phyloP scores from a whole-genome alignment of 2,329 filamentous ascomycete species.

The Ophiostoma quercus region DNA sequence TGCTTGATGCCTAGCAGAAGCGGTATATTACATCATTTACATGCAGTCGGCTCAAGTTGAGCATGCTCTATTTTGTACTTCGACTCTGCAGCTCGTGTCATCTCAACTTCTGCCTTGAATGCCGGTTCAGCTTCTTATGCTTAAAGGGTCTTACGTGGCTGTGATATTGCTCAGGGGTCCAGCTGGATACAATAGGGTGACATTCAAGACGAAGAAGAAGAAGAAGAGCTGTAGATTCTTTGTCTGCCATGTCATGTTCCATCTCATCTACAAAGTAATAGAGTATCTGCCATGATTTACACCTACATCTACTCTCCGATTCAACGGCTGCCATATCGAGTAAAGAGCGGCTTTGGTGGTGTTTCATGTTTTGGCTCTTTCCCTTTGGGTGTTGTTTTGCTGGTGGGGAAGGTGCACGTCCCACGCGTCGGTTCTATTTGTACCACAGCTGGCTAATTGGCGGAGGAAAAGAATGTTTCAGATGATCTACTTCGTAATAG shows the following conservation, averaged over 20 bases:
- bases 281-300: background rate
- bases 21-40: background rate
- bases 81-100: background rate
- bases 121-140: background rate
- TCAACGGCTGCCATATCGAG: slow-evolving; percentile 2
- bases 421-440: background rate
- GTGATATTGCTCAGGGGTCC: slow-evolving; percentile 5
- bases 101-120: background rate
- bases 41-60: background rate
- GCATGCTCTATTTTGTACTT: too few species aligned
- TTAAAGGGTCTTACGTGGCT: background rate
- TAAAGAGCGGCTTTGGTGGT: background rate
- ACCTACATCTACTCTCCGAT: background rate
- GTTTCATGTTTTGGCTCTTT: background rate
- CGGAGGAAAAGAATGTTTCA: background rate
- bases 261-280: too few species aligned
- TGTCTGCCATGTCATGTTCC: too few species aligned
- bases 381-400: background rate
- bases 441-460: background rate
- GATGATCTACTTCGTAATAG: background rate
- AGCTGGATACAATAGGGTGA: background rate
- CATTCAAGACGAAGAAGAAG: background rate
- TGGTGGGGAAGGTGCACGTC: background rate
- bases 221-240: background rate
- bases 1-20: background rate